Percentiles rank a stretch among this genome's conserved stretches.
Conservation (phyloP, 345 rosid genomes). For the Firmiana major region DNA sequence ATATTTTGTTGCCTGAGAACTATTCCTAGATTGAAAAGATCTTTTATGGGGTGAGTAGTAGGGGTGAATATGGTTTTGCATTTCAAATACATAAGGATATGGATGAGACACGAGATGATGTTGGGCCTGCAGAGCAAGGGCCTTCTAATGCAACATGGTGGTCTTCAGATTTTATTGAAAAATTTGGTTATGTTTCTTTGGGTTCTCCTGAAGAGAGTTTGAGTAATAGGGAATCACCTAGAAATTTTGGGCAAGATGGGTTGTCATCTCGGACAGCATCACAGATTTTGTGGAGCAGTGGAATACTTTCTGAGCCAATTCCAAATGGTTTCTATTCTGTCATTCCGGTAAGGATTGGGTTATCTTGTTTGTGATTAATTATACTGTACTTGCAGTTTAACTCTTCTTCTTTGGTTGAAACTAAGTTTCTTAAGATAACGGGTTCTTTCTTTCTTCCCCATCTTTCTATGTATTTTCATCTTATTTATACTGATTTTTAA, state of each 20-base stretch:
- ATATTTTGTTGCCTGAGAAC: slow-evolving; percentile 30
- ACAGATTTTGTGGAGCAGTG: slow-evolving; percentile 88
- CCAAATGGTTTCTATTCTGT: slow-evolving; percentile 93
- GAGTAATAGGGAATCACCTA: slow-evolving; percentile 47
- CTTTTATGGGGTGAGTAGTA: slow-evolving; percentile 56
- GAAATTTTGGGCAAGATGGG: slow-evolving; percentile 58
- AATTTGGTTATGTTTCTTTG: slow-evolving; percentile 63
- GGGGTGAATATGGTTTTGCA: slow-evolving; percentile 58
- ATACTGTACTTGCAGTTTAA: not conserved
- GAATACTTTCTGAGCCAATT: slow-evolving; percentile 72
- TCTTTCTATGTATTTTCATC: not conserved
- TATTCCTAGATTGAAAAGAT: slow-evolving; percentile 22
- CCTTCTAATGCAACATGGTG: slow-evolving; percentile 73
- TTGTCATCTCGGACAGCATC: slow-evolving; percentile 69
- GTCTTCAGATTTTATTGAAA: slow-evolving; percentile 85
- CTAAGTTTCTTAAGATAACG: not conserved
- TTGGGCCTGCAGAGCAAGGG: slow-evolving; percentile 65
- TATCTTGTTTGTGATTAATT: not conserved
- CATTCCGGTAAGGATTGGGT: slow-evolving; percentile 50
- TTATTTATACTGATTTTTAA: not conserved
- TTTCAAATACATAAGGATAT: slow-evolving; percentile 54
- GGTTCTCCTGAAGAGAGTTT: slow-evolving; percentile 50
- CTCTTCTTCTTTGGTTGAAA: not conserved
- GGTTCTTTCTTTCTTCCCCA: not conserved
- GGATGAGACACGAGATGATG: slow-evolving; percentile 77